Evolutionary conservation across 257 asterid genomes (phyloP).

Genomic region (Buddleja alternifolia): DNA sequence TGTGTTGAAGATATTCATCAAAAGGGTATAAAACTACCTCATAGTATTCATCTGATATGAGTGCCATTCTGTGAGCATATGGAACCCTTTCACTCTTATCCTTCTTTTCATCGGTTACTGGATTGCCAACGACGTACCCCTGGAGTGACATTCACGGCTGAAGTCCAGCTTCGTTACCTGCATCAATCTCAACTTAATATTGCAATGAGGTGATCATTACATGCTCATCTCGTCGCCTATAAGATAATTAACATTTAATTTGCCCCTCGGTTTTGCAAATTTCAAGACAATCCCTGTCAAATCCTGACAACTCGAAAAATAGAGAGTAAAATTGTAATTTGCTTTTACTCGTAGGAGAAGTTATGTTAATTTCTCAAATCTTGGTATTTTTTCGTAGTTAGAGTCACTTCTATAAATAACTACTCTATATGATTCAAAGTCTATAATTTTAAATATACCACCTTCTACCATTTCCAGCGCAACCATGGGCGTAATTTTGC

Average conservation of each 20-base stretch:
- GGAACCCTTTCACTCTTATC: slow-evolving; percentile 40
- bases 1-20: not conserved
- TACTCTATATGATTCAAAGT: not conserved
- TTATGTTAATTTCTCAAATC: too few relatives aligned
- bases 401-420: not conserved
- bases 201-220: not conserved
- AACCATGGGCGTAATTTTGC: slow-evolving; percentile 46
- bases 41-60: slow-evolving; percentile 48
- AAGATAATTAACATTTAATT: too few relatives aligned
- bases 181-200: too few relatives aligned
- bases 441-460: not conserved
- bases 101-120: not conserved
- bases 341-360: too few relatives aligned
- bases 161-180: slow-evolving; percentile 55
- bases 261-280: too few relatives aligned
- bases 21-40: slow-evolving; percentile 32
- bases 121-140: slow-evolving; percentile 53
- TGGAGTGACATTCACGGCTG: slow-evolving; percentile 41
- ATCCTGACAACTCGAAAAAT: too few relatives aligned
- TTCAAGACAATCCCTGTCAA: too few relatives aligned
- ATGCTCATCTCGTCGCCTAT: too few relatives aligned
- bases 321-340: too few relatives aligned
- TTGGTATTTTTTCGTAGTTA: not conserved
- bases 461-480: slow-evolving; percentile 49
- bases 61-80: slow-evolving; percentile 55